A percentile compares a stretch with the other conserved stretches of the same genome.
Evolutionary conservation across 176 grass and related monocot genomes (phyloP).

Genomic region (Eragrostis curvula): DNA sequence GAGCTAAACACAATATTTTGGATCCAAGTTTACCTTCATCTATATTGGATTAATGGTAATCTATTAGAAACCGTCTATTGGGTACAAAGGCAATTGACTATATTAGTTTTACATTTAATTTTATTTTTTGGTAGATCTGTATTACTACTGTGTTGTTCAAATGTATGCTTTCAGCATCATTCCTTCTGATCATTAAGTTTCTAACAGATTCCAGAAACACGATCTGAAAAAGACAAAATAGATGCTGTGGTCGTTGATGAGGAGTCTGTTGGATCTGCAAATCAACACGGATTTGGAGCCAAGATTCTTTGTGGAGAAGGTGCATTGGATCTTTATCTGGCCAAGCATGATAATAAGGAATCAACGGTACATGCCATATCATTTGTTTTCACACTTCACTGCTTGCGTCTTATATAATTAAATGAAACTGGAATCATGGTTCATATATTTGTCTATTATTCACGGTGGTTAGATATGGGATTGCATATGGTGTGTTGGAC

Average conservation of each 20-base stretch:
- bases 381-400: slow-evolving; percentile 14
- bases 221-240: slow-evolving; percentile 65
- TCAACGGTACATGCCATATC: slow-evolving; percentile 1
- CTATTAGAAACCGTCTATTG: background rate
- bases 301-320: slow-evolving; percentile 76
- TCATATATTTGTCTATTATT: background rate
- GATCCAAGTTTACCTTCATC: background rate
- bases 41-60: background rate
- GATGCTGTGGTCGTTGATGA: slow-evolving; percentile 73
- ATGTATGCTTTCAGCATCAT: background rate
- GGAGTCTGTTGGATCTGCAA: slow-evolving; percentile 53
- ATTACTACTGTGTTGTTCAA: background rate
- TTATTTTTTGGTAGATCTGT: background rate
- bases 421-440: slow-evolving; percentile 13
- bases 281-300: slow-evolving; percentile 51
- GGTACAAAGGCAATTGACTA: background rate
- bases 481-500: background rate
- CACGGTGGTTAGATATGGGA: background rate
- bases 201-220: slow-evolving; percentile 59
- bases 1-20: background rate
- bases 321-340: slow-evolving; percentile 54
- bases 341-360: slow-evolving; percentile 41
- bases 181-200: slow-evolving; percentile 1
- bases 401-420: background rate
- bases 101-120: background rate